These are phyloP conservation scores for Podila minutissima DNA, from an alignment of 192 early-diverging fungal genomes.

Conservation along the genomic window DNA sequence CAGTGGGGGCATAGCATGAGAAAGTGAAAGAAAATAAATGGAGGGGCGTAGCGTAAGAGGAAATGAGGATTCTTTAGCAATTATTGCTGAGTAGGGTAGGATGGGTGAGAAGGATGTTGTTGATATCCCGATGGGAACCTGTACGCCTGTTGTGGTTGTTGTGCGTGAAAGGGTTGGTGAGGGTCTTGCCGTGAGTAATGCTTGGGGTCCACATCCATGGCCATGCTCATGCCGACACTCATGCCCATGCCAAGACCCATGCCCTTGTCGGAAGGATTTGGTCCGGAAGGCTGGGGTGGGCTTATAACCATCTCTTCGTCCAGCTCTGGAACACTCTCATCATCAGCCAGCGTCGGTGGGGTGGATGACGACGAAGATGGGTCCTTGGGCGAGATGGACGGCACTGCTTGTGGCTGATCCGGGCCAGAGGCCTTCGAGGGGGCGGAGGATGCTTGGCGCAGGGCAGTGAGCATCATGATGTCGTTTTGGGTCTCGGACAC, in stretches of 20 bases:
- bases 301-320: slow-evolving; percentile 16
- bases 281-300: background rate
- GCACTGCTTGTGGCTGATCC: background rate
- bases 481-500: slow-evolving; percentile 19
- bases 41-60: background rate
- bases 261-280: background rate
- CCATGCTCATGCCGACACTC: slow-evolving; percentile 5
- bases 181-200: too few relatives aligned
- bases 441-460: slow-evolving; percentile 4
- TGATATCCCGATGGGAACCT: too few relatives aligned
- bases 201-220: background rate
- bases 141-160: too few relatives aligned
- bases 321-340: slow-evolving; percentile 18
- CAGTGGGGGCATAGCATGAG: background rate
- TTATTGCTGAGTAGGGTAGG: too few relatives aligned
- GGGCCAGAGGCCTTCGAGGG: background rate
- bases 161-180: too few relatives aligned
- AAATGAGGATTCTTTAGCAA: background rate
- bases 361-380: slow-evolving; percentile 17
- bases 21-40: background rate
- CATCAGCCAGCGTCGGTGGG: slow-evolving; percentile 13
- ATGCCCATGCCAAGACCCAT: background rate
- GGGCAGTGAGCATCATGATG: slow-evolving; percentile 23
- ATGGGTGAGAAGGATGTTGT: too few relatives aligned
- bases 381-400: slow-evolving; percentile 3